Evolutionary conservation across 805 yeast species (phyloP).

Genomic region (Komagataella ulmi): DNA sequence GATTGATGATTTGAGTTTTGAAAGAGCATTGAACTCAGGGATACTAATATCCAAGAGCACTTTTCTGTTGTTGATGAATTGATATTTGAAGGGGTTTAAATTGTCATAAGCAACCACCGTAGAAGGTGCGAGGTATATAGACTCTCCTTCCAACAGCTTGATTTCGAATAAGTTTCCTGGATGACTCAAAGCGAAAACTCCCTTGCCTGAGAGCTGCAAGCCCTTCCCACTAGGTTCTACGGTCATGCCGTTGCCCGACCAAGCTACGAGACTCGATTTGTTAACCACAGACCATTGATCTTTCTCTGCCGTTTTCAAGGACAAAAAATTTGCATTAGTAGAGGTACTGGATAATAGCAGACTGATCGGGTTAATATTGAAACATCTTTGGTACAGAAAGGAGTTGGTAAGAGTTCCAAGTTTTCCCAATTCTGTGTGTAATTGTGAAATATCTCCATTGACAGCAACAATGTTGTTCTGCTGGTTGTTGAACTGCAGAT

Average conservation of each 20-base stretch:
- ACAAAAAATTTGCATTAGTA: slow-evolving; percentile 20
- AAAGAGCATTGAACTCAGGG: slow-evolving; percentile 6
- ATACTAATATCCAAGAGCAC: slow-evolving; percentile 13
- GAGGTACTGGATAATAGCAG: slow-evolving; percentile 21
- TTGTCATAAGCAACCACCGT: slow-evolving; percentile 24
- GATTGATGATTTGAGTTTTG: background rate
- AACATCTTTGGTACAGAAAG: slow-evolving; percentile 20
- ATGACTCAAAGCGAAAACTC: slow-evolving; percentile 24
- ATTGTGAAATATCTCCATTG: slow-evolving; percentile 24
- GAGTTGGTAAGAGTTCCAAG: slow-evolving; percentile 4
- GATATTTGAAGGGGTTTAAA: slow-evolving; percentile 1
- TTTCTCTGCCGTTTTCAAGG: slow-evolving; percentile 9
- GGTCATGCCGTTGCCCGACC: slow-evolving; percentile 28
- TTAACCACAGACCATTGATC: slow-evolving; percentile 23
- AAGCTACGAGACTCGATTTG: slow-evolving; percentile 25
- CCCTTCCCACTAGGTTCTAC: slow-evolving; percentile 5
- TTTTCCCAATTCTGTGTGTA: slow-evolving; percentile 16
- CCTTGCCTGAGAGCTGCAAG: slow-evolving; percentile 21
- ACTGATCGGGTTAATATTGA: slow-evolving; percentile 17
- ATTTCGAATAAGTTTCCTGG: slow-evolving; percentile 25
- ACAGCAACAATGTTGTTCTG: slow-evolving; percentile 28
- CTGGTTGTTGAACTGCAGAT: slow-evolving; percentile 20
- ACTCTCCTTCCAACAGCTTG: slow-evolving; percentile 21
- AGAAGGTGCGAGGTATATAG: slow-evolving; percentile 23
- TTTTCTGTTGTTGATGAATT: slow-evolving; percentile 2